Percentiles rank a stretch among this genome's conserved stretches.
Evolutionary conservation across 331 rosid species (phyloP).

Genomic region (Saraca asoca): DNA sequence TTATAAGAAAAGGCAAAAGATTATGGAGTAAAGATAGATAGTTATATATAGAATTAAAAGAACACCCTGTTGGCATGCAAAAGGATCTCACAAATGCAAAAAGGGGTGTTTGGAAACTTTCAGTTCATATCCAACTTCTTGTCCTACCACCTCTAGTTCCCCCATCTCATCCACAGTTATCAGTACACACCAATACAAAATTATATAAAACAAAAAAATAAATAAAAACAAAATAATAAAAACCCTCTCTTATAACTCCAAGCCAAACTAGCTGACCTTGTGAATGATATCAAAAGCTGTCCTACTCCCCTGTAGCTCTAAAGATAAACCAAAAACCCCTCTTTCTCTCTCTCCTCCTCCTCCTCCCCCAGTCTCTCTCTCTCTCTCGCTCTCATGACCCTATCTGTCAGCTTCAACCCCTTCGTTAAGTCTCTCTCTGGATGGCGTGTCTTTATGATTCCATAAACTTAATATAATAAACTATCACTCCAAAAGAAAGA

Average conservation of each 20-base stretch:
- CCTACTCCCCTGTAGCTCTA: slow-evolving; percentile 42
- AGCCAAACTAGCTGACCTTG: slow-evolving; percentile 85
- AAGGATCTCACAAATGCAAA: slow-evolving; percentile 49
- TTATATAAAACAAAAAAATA: too few species aligned
- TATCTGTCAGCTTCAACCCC: slow-evolving; percentile 81
- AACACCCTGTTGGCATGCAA: slow-evolving; percentile 40
- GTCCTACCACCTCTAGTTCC: slow-evolving; percentile 46
- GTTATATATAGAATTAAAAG: neutral
- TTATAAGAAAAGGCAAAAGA: too few species aligned
- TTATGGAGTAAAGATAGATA: neutral
- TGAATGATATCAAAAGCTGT: slow-evolving; percentile 78
- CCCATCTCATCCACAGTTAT: slow-evolving; percentile 34
- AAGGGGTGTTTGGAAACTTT: slow-evolving; percentile 51
- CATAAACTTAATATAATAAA: slow-evolving; percentile 30
- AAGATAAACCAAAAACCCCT: slow-evolving; percentile 38
- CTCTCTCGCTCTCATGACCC: slow-evolving; percentile 50
- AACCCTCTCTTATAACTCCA: slow-evolving; percentile 44
- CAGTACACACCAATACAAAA: too few species aligned
- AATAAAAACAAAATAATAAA: slow-evolving; percentile 34
- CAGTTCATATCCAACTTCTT: slow-evolving; percentile 67
- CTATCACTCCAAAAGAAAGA: slow-evolving; percentile 31
- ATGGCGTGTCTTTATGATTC: slow-evolving; percentile 49
- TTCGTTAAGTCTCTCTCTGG: slow-evolving; percentile 58
- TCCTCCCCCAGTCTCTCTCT: too few species aligned
- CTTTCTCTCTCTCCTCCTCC: too few species aligned